Base-by-base conservation (phyloP, 2,329 filamentous ascomycete species). In the Aureobasidium uvarum region DNA sequence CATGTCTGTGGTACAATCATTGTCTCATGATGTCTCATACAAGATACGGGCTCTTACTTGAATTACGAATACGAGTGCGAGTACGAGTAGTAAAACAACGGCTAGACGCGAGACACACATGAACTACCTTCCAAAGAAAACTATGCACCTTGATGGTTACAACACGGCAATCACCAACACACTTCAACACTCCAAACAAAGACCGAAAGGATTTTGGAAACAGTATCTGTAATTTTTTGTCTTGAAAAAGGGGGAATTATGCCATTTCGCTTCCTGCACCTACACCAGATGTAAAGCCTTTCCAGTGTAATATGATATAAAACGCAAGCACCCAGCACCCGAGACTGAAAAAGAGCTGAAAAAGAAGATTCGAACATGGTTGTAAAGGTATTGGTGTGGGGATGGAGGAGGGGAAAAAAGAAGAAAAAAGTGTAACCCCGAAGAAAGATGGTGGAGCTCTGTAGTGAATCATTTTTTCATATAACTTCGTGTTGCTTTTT, bases 391-490 rank as follows among this genome's bases (percentile, higher is more conserved):
- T 5, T 38, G 10, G 33, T 36, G 33, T 36, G 33, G 14, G 10
- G 28, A 41, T 11, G 4, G 31, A 18, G 6, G 45, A 18, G 31
- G 18, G 7, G 52, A 36, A 38, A 23, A 60, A 31, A 25, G 16
- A 46, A 48, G 33, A 45, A 51, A 51, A 60, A 60, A 38, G 56
- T 58, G 38, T 58, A 33, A 58, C 56, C 56, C 43, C 56, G 43
- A 48, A 60, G 56, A 60, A 60, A 28, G 33, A 60, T 58, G 56
- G 25, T 33, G 56, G 28, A 43, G 20, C 36, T 36, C 41, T 33
- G 56, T 48, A 20, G 54, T 60, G 58, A 51, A 63, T 63, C 60
- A 63, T 63, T 63, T 63, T 62, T 63, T 63, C 60, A 63, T 63
- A 54, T 52, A 54, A 54, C 60, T 63, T 63, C 60, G 60, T 63